phyloP scores from a whole-genome alignment of 176 grass and related monocot species.

The Melocanna baccifera region DNA sequence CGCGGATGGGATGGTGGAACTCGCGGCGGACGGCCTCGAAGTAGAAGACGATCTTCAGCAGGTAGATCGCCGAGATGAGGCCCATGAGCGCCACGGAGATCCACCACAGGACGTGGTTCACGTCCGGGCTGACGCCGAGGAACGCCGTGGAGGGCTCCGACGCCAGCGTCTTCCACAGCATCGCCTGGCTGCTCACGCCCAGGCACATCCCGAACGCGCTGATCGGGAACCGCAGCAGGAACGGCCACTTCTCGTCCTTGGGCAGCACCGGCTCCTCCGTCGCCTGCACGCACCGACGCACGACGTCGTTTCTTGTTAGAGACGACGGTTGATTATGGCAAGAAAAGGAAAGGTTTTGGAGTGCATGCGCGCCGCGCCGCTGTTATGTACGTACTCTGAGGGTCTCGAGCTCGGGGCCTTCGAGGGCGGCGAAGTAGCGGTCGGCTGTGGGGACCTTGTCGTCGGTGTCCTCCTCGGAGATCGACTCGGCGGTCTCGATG shows the following conservation, averaged over 20 bases:
- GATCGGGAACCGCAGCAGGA: constrained; percentile 77
- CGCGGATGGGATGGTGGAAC: constrained; percentile 72
- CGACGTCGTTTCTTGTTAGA: background rate
- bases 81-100: constrained; percentile 45
- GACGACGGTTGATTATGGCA: background rate
- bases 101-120: constrained; percentile 66
- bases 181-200: constrained; percentile 74
- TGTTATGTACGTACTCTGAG: constrained; percentile 44
- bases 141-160: constrained; percentile 40
- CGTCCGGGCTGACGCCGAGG: constrained; percentile 36
- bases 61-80: constrained; percentile 53
- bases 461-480: constrained; percentile 27
- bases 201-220: constrained; percentile 76
- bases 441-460: constrained; percentile 41
- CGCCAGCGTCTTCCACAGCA: constrained; percentile 71
- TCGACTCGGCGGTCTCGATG: background rate
- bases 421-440: constrained; percentile 72
- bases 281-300: background rate
- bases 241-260: constrained; percentile 74
- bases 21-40: constrained; percentile 54
- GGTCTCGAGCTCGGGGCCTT: constrained; percentile 81
- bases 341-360: background rate
- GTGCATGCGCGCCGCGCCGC: background rate
- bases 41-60: constrained; percentile 66
- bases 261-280: constrained; percentile 65